Base-by-base conservation (phyloP, 1,284 basidiomycete species). In the Pyrrhoderma lamaoense region DNA sequence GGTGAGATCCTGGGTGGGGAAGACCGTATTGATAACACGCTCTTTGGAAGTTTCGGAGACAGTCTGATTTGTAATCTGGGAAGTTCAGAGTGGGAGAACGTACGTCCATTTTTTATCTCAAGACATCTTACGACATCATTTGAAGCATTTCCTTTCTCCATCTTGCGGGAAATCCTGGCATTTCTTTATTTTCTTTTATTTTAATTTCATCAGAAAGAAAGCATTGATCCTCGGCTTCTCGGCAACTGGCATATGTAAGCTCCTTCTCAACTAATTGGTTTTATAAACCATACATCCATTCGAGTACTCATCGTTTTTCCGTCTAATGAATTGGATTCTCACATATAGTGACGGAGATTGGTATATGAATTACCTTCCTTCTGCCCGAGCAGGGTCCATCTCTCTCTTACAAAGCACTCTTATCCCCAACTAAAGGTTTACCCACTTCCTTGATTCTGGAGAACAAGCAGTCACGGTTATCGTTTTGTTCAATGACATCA, bases 401-500 rank as follows among this genome's bases (percentile, higher is more conserved):
- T n/a, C n/a, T n/a, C n/a, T n/a, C n/a, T n/a, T n/a, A n/a, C n/a
- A n/a, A n/a, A n/a, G n/a, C n/a, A 51, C 21, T 45, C 61, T 22
- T 49, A 62, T 19, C 59, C 27, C 19, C 23, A 45, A 27, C 2
- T 13, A n/a, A 31, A 31, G 27, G 27, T 31, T 31, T 11, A 31
- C 27, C 36, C 79, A 81, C 63, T 82, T 70, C 62, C 71, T 82
- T 47, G 79, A 81, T 60, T 80, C 77, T 16, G 77, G 76, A 3
- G 79, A 81, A 61, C 79, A 81, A 63, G 77, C 70, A 3, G 66
- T 80, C 37, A 70, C 81, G 51, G 77, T 79, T 21, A 78, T 80
- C 55, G 77, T 79, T 3, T 67, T 81, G 50, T 80, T 72, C 61
- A 72, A 74, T 19, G 71, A 77, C 52, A 79, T 82, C 60, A 58